Evolutionary conservation across 805 yeast genomes (phyloP).

Genomic region (Ogataea corticis): DNA sequence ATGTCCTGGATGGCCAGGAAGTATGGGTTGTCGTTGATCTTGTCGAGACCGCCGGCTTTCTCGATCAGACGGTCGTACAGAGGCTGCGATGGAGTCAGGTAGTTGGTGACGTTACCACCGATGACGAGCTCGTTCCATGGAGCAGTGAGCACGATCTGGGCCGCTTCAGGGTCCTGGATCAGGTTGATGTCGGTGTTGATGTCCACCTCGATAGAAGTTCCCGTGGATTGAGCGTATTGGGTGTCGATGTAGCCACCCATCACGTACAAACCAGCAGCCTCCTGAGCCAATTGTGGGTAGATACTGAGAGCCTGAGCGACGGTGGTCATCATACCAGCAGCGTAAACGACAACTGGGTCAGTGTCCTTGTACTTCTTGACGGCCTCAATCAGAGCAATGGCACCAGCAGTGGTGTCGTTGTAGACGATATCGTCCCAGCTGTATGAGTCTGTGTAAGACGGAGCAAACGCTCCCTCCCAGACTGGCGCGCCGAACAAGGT

Average conservation of each 20-base stretch:
- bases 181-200: conserved; percentile 45
- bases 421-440: conserved; percentile 35
- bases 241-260: conserved; percentile 48
- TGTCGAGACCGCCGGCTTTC: conserved; percentile 36
- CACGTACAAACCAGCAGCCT: conserved; percentile 40
- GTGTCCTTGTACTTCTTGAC: conserved; percentile 38
- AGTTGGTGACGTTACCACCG: conserved; percentile 45
- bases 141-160: conserved; percentile 43
- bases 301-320: conserved; percentile 45
- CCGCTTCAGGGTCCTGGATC: conserved; percentile 47
- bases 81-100: conserved; percentile 40
- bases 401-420: conserved; percentile 36
- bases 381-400: conserved; percentile 41
- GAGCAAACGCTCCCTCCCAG: conserved; percentile 44
- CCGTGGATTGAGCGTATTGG: conserved; percentile 39
- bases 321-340: conserved; percentile 45
- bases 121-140: conserved; percentile 40
- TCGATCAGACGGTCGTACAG: conserved; percentile 37
- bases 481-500: conserved; percentile 39
- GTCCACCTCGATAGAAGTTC: conserved; percentile 35
- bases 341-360: conserved; percentile 39
- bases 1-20: conserved; percentile 31
- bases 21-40: conserved; percentile 32
- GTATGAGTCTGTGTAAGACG: conserved; percentile 35
- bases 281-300: conserved; percentile 40